Evolutionary conservation across 2,329 filamentous ascomycete genomes (phyloP), one percentile per base, ranked within the genome.

Genomic region (Aspergillus brasiliensis): DNA sequence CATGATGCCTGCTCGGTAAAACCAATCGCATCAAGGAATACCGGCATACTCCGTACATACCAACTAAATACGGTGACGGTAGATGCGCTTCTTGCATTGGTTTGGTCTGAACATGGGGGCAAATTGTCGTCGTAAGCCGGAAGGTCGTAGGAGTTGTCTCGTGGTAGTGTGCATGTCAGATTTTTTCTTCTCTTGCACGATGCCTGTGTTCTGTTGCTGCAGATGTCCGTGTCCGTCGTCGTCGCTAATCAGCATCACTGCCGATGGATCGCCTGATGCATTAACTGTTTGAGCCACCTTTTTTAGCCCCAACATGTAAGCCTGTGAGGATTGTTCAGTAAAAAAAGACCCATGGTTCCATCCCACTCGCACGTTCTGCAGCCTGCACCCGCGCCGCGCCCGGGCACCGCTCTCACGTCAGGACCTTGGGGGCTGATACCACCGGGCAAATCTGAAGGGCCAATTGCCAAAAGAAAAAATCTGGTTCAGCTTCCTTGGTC

Each of bases 381-480:
- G 15, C 15, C 21, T 48, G 25, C 46, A 31, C 46, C 46, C 23
- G 44, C 44, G 23, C 44, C 13, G 13, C 44, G 13, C 23, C 21
- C 25, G 40, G 40, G n/a, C 40, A 13, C 40, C 15, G 34, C 40
- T 10, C 19, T 23, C 40, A 44, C 40, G 40, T 44, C 40, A 44
- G 40, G 40, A 49, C 46, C 46, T 49, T 49, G 46, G 27, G 27
- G 46, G 46, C 46, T 49, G 46, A 49, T 49, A 49, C 46, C 15
- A 34, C 40, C 25, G 46, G 46, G 46, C 27, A 49, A 28, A n/a
- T n/a, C n/a, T n/a, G n/a, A n/a, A n/a, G n/a, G n/a, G n/a, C n/a
- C n/a, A n/a, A n/a, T n/a, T n/a, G n/a, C n/a, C n/a, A 3, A 49
- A 28, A 8, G n/a, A 17, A 17, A 44, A 21, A 21, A 3, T 21